Base-by-base conservation (phyloP, 441 rosid species). In the Omphalea diandra region DNA sequence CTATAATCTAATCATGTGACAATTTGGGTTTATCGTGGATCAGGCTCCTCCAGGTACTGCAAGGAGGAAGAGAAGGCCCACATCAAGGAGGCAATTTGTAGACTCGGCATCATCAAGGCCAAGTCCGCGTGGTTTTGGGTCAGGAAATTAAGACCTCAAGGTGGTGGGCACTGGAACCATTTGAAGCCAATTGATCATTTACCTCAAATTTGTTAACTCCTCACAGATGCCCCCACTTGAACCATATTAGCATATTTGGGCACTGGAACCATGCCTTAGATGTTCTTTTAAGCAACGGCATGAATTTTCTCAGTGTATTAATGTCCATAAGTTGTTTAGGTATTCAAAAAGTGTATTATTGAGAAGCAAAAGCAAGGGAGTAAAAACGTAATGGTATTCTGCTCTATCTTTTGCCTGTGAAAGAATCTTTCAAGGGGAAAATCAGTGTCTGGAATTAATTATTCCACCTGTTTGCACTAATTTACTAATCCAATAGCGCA, bases 41-140 rank as follows among this genome's bases (percentile, higher is more conserved):
- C 64, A 92, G 99, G 96, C 90, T 73, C 94, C 96, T 79, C 89
- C 96, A 50, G 96, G 98, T 65, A 87, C 96, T 20, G 98, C 96
- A 9, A 87, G 94, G 78, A 89, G 97, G 80, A 92, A 79, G 85
- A 88, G 86, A 67, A 90, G 67, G 78, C 74, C 89, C 0, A 92
- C 82, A 35, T 88, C 85, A 18, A 89, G 89, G 77, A 86, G 75
- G 82, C 82, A 78, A 68, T 88, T 91, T 62, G 84, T 79, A 41
- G 90, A 84, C 63, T 77, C 90, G 1, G 70, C 84, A 50, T 78
- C 96, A 9, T 60, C 83, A 18, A 86, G 86, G 73, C 92, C 97
- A n/a, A 78, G 85, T 69, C 98, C 98, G 57, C 93, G 92, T 50
- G 97, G 97, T 53, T 90, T 91, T 17, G 95, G 97, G 46, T 82